Percentiles rank a stretch among this genome's conserved stretches.
Evolutionary conservation across 306 rosid genomes (phyloP).

Genomic region (Pachyrhizus erosus): DNA sequence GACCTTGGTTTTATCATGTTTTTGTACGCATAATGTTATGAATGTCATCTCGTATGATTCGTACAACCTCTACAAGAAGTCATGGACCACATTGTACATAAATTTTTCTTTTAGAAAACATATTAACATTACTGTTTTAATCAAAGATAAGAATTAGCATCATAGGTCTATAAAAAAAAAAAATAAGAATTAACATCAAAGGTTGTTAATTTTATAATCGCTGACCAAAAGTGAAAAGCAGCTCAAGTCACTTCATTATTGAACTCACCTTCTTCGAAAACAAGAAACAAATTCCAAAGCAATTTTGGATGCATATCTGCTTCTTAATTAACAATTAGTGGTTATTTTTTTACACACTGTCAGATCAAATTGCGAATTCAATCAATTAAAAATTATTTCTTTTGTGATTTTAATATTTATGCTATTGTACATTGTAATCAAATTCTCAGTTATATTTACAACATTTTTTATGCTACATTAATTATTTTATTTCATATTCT

Average conservation of each 20-base stretch:
- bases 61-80: not conserved
- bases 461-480: not conserved
- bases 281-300: conserved; percentile 1
- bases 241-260: not conserved
- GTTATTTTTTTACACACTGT: not conserved
- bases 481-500: not conserved
- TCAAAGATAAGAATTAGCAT: not conserved
- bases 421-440: not conserved
- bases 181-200: not conserved
- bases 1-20: not conserved
- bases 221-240: not conserved
- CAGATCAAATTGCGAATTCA: not conserved
- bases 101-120: not conserved
- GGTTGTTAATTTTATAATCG: not conserved
- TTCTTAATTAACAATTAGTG: not conserved
- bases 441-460: not conserved
- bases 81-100: not conserved
- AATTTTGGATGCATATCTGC: not conserved
- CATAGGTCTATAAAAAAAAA: not conserved
- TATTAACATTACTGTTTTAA: not conserved
- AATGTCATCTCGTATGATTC: not conserved
- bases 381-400: not conserved
- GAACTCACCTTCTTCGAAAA: not conserved
- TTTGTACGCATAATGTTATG: not conserved
- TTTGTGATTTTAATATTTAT: not conserved